Base-by-base conservation (phyloP, 192 early-diverging fungal genomes). In the Gigaspora rosea region DNA sequence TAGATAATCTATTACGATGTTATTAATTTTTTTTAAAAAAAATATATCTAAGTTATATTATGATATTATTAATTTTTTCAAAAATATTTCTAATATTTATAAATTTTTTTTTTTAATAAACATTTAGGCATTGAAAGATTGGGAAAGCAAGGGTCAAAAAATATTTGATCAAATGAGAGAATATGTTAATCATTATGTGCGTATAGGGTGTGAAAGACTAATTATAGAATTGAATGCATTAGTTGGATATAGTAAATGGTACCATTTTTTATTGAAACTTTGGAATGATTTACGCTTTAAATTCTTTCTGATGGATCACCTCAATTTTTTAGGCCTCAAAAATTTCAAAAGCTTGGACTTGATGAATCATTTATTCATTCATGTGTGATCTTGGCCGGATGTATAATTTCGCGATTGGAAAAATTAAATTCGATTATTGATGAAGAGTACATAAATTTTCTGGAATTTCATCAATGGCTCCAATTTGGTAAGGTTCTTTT, bases 171-270 rank as follows among this genome's bases (percentile, higher is more conserved):
- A 56, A 57, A 76, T 76, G n/a, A 47, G 64, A 20, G 62, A 65
- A 76, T 76, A 64, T n/a, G 49, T 76, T 32, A 48, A 76, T 51
- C 54, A 76, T 67, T 67, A 76, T 65, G 36, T 76, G 2, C 47
- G 64, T 4, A n/a, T 64, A 8, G 61, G 63, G 0, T 76, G 62
- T 41, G 75, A 76, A 52, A 76, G 65, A 27, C 15, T 76, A 22
- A 27, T 76, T 16, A 67, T 76, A 36, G 41, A 64, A 46, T 27
- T 76, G n/a, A 76, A 27, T 12, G 48, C 75, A 22, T 27, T 76
- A 33, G 50, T 76, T 54, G 75, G 75, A 41, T 76, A 67, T 76
- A 67, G 75, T 67, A 76, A 76, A 67, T 76, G 75, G 75, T 75
- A 52, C 2, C 9, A 32, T 8, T 54, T 56, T 71, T 56, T 69